These are phyloP conservation scores for Tephrocybe sp. DNA, from an alignment of 768 basidiomycete genomes.

Conservation along the genomic window DNA sequence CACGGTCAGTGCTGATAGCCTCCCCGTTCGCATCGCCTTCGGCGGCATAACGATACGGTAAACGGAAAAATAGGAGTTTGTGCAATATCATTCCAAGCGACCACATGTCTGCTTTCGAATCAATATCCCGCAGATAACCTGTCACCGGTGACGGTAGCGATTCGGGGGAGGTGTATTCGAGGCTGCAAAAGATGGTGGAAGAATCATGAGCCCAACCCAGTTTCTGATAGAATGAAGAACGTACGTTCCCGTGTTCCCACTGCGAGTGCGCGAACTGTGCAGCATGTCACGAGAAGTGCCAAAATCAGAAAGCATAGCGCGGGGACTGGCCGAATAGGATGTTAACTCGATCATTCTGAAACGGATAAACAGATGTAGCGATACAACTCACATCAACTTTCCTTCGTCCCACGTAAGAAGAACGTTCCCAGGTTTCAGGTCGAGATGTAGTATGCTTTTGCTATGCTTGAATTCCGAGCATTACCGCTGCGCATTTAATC, in stretches of 20 bases:
- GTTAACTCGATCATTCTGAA: not conserved
- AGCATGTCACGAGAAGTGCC: constrained; percentile 93
- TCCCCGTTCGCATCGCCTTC: constrained; percentile 51
- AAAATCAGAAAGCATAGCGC: constrained; percentile 95
- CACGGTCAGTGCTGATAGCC: constrained; percentile 38
- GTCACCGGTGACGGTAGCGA: constrained; percentile 68
- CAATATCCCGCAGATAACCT: constrained; percentile 65
- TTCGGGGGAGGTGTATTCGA: constrained; percentile 90
- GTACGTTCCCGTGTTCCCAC: constrained; percentile 94
- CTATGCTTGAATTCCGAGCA: constrained; percentile 69
- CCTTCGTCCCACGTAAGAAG: constrained; percentile 90
- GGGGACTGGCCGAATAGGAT: constrained; percentile 51
- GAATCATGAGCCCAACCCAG: not conserved
- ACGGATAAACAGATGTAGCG: not conserved
- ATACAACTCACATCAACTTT: constrained; percentile 61
- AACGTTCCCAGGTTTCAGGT: constrained; percentile 93
- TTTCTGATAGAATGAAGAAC: constrained; percentile 25
- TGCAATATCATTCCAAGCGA: constrained; percentile 94
- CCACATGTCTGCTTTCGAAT: constrained; percentile 96
- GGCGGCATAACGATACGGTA: constrained; percentile 78
- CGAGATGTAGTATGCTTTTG: constrained; percentile 85
- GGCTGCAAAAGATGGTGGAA: constrained; percentile 31
- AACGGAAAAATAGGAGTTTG: constrained; percentile 86
- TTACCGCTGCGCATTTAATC: too few relatives aligned
- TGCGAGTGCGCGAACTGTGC: constrained; percentile 59